Evolutionary conservation across 2,329 filamentous ascomycete genomes (phyloP).

Genomic region (Ophiocordyceps camponoti-saundersi): DNA sequence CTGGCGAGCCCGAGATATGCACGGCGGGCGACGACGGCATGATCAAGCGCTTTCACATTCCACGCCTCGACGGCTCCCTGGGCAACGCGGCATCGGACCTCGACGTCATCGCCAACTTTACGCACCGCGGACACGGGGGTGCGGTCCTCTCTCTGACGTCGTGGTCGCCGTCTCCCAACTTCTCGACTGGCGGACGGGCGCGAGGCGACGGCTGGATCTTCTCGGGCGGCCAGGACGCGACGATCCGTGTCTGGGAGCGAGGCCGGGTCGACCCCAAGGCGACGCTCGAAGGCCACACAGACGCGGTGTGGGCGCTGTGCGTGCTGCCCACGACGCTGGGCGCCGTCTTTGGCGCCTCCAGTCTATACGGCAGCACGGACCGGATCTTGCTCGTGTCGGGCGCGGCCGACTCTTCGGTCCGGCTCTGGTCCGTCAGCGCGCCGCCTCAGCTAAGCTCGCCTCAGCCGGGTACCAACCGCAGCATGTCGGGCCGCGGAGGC

Average conservation of each 20-base stretch:
- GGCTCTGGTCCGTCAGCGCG: conserved; percentile 86
- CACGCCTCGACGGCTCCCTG: conserved; percentile 46
- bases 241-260: conserved; percentile 87
- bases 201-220: conserved; percentile 97
- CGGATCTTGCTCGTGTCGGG: conserved; percentile 83
- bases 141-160: conserved; percentile 75
- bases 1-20: conserved; percentile 90
- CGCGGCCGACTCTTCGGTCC: conserved; percentile 76
- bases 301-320: conserved; percentile 91
- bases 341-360: conserved; percentile 61
- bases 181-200: conserved; percentile 74
- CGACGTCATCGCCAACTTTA: conserved; percentile 87
- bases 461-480: conserved; percentile 46
- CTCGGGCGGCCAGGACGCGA: conserved; percentile 87
- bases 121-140: conserved; percentile 84
- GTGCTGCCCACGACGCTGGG: conserved; percentile 74
- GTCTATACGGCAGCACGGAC: conserved; percentile 63
- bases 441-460: conserved; percentile 76
- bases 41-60: conserved; percentile 94
- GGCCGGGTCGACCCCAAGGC: conserved; percentile 90
- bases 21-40: conserved; percentile 90
- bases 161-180: conserved; percentile 75
- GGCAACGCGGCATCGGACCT: conserved; percentile 54
- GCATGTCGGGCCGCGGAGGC: conserved; percentile 41
- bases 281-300: conserved; percentile 82